These are phyloP conservation scores for Haematococcus lacustris DNA, from an alignment of 139 green algal genomes.

Conservation along the genomic window DNA sequence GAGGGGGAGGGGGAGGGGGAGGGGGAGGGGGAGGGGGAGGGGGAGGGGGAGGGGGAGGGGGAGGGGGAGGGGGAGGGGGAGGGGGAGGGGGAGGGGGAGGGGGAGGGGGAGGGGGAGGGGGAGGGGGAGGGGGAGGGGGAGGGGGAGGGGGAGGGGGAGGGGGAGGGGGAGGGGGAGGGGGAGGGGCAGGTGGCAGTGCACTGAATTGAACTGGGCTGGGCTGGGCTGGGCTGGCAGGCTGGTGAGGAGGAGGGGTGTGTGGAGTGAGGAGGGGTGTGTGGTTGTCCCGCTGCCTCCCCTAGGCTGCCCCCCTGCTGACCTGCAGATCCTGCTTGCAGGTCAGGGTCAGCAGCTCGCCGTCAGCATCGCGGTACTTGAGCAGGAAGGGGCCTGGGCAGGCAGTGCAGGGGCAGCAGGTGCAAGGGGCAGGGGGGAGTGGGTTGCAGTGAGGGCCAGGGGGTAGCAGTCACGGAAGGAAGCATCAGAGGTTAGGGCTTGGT, in stretches of 20 bases:
- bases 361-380: conserved; percentile 60
- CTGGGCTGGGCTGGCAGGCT: background rate
- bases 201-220: background rate
- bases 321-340: conserved; percentile 41
- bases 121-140: no score
- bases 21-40: no score
- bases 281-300: background rate
- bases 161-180: no score
- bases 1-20: no score
- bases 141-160: no score
- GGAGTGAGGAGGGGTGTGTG: background rate
- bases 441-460: background rate
- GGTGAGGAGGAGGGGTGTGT: background rate
- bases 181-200: no score
- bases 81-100: no score
- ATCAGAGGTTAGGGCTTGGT: background rate
- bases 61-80: no score
- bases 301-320: conserved; percentile 2
- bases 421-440: background rate
- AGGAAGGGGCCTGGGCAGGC: conserved; percentile 27
- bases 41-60: no score
- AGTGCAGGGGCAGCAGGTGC: background rate
- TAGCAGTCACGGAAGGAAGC: background rate
- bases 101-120: no score
- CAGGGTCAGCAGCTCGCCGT: conserved; percentile 72